phyloP scores from a whole-genome alignment of 257 asterid species.

The Galeopsis tetrahit region DNA sequence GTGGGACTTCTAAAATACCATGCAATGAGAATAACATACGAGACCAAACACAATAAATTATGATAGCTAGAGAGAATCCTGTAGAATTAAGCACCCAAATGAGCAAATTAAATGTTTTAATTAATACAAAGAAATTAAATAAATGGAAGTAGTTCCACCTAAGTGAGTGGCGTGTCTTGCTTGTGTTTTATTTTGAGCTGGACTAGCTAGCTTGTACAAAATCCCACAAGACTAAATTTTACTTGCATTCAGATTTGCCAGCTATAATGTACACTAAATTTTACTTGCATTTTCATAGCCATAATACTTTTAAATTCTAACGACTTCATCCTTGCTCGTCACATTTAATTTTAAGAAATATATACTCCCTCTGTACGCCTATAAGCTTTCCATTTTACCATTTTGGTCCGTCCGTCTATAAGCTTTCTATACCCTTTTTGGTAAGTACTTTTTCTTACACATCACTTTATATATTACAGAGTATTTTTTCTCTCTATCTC shows the following conservation, averaged over 20 bases:
- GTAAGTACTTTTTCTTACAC: no score
- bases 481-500: no score
- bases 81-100: background rate
- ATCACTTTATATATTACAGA: no score
- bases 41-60: background rate
- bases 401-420: no score
- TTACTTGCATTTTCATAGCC: no score
- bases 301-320: no score
- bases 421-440: no score
- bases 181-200: constrained; percentile 47
- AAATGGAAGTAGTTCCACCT: constrained; percentile 43
- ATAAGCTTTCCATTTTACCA: no score
- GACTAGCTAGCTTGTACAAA: constrained; percentile 36
- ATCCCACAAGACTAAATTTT: constrained; percentile 5
- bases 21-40: background rate
- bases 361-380: no score
- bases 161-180: constrained; percentile 48
- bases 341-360: no score
- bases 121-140: constrained; percentile 24
- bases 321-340: no score
- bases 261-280: background rate
- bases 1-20: background rate
- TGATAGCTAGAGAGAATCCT: background rate
- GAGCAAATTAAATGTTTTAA: background rate
- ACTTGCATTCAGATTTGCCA: constrained; percentile 11